phyloP scores from a whole-genome alignment of 768 basidiomycete species.

The Boletus vermiculosoides region DNA sequence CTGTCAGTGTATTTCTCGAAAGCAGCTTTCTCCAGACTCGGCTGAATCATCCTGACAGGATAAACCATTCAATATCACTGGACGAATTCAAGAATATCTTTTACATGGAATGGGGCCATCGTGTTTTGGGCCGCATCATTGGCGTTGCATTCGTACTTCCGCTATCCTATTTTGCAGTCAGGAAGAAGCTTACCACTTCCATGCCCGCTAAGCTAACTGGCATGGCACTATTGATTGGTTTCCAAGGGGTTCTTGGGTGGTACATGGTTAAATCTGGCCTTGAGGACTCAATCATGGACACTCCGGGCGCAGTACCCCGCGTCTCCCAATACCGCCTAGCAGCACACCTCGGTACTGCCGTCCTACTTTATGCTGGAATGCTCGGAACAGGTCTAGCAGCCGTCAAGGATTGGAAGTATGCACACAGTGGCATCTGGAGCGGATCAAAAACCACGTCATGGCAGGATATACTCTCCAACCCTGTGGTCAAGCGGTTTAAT shows the following conservation, averaged over 20 bases:
- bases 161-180: slow-evolving; percentile 72
- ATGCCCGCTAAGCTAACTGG: slow-evolving; percentile 65
- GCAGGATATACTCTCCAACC: slow-evolving; percentile 51
- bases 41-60: slow-evolving; percentile 41
- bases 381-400: slow-evolving; percentile 73
- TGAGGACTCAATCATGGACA: slow-evolving; percentile 75
- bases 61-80: slow-evolving; percentile 86
- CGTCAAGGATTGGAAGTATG: slow-evolving; percentile 78
- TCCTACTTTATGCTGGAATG: slow-evolving; percentile 94
- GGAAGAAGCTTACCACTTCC: slow-evolving; percentile 63
- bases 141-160: slow-evolving; percentile 83
- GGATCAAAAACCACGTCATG: slow-evolving; percentile 46
- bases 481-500: slow-evolving; percentile 57
- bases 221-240: slow-evolving; percentile 80
- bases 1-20: slow-evolving; percentile 54
- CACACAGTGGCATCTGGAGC: slow-evolving; percentile 55
- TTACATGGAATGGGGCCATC: slow-evolving; percentile 98
- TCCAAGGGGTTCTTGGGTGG: slow-evolving; percentile 93
- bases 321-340: slow-evolving; percentile 97
- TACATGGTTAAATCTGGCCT: slow-evolving; percentile 99
- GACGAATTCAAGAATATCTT: slow-evolving; percentile 95
- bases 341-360: slow-evolving; percentile 88
- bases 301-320: slow-evolving; percentile 83
- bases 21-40: background rate
- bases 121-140: slow-evolving; percentile 85